These are phyloP conservation scores for Monotropa hypopitys DNA, from an alignment of 179 eudicot species.

Conservation along the genomic window DNA sequence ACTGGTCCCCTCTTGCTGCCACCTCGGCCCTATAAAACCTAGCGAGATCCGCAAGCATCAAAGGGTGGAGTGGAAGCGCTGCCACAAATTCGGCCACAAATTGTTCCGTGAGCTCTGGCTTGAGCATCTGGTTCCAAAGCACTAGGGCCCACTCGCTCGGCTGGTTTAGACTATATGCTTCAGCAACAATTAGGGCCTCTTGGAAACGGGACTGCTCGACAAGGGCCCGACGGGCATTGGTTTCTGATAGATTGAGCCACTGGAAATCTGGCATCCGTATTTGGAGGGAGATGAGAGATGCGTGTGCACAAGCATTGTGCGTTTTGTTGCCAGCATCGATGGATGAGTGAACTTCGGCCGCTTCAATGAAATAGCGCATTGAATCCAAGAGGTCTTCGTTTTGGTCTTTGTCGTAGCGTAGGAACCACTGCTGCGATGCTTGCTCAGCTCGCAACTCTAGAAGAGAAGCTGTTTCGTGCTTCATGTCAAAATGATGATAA, in stretches of 20 bases:
- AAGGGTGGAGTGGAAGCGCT: conserved; percentile 76
- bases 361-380: conserved; percentile 84
- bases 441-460: conserved; percentile 73
- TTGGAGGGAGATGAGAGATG: conserved; percentile 90
- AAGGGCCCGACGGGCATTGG: conserved; percentile 69
- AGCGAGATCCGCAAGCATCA: conserved; percentile 79
- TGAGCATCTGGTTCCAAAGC: conserved; percentile 92
- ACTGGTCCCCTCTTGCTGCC: conserved; percentile 86
- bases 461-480: conserved; percentile 82
- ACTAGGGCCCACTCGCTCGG: conserved; percentile 97
- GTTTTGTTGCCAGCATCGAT: conserved; percentile 95
- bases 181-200: conserved; percentile 94
- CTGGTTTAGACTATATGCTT: conserved; percentile 88
- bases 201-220: conserved; percentile 90
- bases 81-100: conserved; percentile 91
- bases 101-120: conserved; percentile 77
- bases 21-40: conserved; percentile 77
- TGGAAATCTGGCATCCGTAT: conserved; percentile 90
- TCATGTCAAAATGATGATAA: conserved; percentile 92
- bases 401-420: conserved; percentile 70
- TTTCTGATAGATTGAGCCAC: conserved; percentile 83
- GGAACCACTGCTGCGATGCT: conserved; percentile 62
- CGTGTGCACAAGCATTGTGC: conserved; percentile 72
- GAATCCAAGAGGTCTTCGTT: conserved; percentile 89
- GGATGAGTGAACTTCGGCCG: conserved; percentile 90